Evolutionary conservation across 192 early-diverging fungal species (phyloP).

Genomic region (Podila epigama): DNA sequence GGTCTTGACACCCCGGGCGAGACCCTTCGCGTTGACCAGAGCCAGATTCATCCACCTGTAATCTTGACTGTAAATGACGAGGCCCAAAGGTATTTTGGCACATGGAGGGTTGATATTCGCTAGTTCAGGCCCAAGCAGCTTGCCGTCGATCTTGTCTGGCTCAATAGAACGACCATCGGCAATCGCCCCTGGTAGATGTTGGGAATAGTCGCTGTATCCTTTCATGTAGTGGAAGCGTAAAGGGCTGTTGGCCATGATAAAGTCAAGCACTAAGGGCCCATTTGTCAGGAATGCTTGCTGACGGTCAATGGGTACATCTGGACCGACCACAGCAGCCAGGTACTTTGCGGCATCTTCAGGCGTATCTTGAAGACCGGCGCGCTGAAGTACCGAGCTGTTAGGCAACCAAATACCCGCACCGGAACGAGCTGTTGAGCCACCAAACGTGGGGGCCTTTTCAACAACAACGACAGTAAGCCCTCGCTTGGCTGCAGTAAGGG

Average conservation of each 20-base stretch:
- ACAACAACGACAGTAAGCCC: conserved; percentile 13
- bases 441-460: conserved; percentile 13
- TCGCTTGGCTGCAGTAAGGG: conserved; percentile 10
- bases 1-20: conserved; percentile 1
- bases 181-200: not conserved
- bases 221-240: conserved; percentile 8
- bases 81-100: not conserved
- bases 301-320: conserved; percentile 5
- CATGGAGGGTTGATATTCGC: conserved; percentile 5
- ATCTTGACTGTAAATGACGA: conserved; percentile 3
- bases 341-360: conserved; percentile 8
- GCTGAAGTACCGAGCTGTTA: conserved; percentile 6
- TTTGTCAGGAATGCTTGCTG: conserved; percentile 13
- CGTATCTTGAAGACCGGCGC: conserved; percentile 1
- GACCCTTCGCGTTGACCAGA: conserved; percentile 1
- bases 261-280: conserved; percentile 12
- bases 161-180: conserved; percentile 10
- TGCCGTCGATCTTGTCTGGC: conserved; percentile 2
- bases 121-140: not conserved
- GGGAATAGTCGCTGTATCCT: conserved; percentile 12
- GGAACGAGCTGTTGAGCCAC: conserved; percentile 12
- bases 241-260: conserved; percentile 17
- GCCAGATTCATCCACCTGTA: conserved; percentile 17
- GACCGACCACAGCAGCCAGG: conserved; percentile 2
- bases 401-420: conserved; percentile 9